Base-by-base conservation (phyloP, 23 red algal species). In the Chondrus crispus region DNA sequence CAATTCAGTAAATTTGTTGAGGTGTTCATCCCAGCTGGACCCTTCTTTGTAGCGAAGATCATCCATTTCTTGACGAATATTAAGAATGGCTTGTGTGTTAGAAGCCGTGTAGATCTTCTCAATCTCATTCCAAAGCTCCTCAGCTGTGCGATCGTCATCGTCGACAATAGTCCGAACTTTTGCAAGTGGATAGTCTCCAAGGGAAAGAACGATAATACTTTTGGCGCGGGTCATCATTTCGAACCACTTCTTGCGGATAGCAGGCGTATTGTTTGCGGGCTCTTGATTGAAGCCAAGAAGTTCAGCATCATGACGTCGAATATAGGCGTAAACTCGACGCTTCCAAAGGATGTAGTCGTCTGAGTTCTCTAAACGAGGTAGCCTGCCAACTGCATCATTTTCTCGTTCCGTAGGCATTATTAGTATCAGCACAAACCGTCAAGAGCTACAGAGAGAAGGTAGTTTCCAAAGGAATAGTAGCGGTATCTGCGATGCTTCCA, bases 161-260 rank as follows among this genome's bases (percentile, higher is more conserved):
- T 40, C 5, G 37, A 76, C 5, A 37, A 88, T 29, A 12, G 68
- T 74, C 2, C 62, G 11, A 50, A 73, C 68, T 32, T 70, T 40
- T 8, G 62, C 45, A 19, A 74, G 84, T 19, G 64, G 55, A 19
- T 45, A 57, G 22, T 62, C 3, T 20, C 84, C 48, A 35, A 88
- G 84, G 47, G 30, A 76, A 12, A 88, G 48, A 44, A 44, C 57
- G 39, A 88, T 74, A 3, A 43, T 77, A 68, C 84, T 76, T 43
- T 88, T 88, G 1, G 32, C 43, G 37, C 8, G 29, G 39, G 68
- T 22, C 32, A 48, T 60, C 33, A 46, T 42, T 62, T 88, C 30
- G 28, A 72, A 60, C 63, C 62, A 88, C 26, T 32, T n/a, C 35
- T 19, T n/a, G 35, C 35, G 5, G 24, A 30, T n/a, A n/a, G 58